A percentile compares a stretch with the other conserved stretches of the same genome.
phyloP scores from a whole-genome alignment of 257 asterid genomes.

The Nicotiana attenuata region DNA sequence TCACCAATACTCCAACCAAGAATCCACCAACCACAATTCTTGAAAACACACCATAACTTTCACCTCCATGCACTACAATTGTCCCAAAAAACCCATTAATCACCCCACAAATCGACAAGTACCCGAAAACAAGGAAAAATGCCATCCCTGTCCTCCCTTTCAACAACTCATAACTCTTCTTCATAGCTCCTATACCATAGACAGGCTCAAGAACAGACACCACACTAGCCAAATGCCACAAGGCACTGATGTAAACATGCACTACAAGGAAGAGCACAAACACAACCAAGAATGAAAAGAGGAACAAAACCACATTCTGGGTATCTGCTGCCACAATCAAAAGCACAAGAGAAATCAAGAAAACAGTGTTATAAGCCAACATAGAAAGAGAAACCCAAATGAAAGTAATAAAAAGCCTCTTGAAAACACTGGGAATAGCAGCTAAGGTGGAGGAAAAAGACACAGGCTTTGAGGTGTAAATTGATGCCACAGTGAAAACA shows the following conservation, averaged over 20 bases:
- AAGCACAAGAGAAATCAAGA: conserved; percentile 55
- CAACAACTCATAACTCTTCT: conserved; percentile 66
- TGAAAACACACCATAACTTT: conserved; percentile 43
- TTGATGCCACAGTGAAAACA: conserved; percentile 87
- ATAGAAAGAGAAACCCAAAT: conserved; percentile 70
- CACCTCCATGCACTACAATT: conserved; percentile 85
- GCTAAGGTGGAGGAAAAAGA: conserved; percentile 64
- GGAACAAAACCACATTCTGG: conserved; percentile 46
- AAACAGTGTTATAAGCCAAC: conserved; percentile 60
- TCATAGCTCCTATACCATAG: conserved; percentile 68
- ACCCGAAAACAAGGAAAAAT: conserved; percentile 55
- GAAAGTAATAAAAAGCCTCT: conserved; percentile 72
- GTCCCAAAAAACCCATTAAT: conserved; percentile 56
- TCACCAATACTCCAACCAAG: conserved; percentile 80
- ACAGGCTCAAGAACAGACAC: conserved; percentile 82
- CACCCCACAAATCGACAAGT: conserved; percentile 60
- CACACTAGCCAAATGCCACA: conserved; percentile 94
- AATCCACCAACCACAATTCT: conserved; percentile 83
- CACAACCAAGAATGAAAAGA: conserved; percentile 51
- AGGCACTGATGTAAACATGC: conserved; percentile 80
- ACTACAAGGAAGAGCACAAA: conserved; percentile 60
- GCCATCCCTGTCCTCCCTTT: conserved; percentile 56
- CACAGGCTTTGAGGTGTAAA: conserved; percentile 80
- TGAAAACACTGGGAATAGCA: conserved; percentile 76
- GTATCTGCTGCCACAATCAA: conserved; percentile 56